Evolutionary conservation across 2,329 filamentous ascomycete species (phyloP), one percentile per base, ranked within the genome.

Genomic region (Aspergillus flavus): DNA sequence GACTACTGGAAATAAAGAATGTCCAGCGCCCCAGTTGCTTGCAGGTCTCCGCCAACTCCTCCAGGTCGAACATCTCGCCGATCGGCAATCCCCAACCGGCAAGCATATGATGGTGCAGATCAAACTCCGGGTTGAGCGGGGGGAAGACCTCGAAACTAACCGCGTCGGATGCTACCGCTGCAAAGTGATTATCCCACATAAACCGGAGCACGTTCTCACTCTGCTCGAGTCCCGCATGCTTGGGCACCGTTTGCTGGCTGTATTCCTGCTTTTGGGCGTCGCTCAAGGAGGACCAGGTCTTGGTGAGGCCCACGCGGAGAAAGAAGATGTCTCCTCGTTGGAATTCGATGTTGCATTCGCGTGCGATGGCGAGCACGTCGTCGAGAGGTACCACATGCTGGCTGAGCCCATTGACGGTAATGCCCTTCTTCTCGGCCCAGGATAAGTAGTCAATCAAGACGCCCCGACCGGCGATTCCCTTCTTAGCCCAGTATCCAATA

Each of bases 111-210:
- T 78, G 76, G 61, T 78, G 76, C 55, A 78, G 64, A 67, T 77
- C 75, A 68, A 68, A 76, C 54, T 77, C 73, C 19, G 67, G 64
- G 19, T 74, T 65, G 14, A 75, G 46, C 19, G 75, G 63, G 9
- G 81, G 80, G 68, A 81, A 84, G 3, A 82, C 82, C 70, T 88
- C 87, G 66, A 86, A 85, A 9, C 81, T 82, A n/a, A 87, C 83
- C 45, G 83, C 82, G 62, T 89, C 87, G 1, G 86, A 85, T 0
- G 84, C 87, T 1, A 88, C 82, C 1, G 86, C 87, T 0, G 85
- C 78, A 71, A 89, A 88, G 53, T 83, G 80, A 61, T 83, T 79
- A 59, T 88, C 83, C 85, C 86, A 89, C 23, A 89, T 75, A 81
- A 87, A 89, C 16, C 82, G 78, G 9, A 87, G 76, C 12, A 83